Evolutionary conservation across 2,329 filamentous ascomycete genomes (phyloP).

Genomic region (Neodidymelliopsis sp.): DNA sequence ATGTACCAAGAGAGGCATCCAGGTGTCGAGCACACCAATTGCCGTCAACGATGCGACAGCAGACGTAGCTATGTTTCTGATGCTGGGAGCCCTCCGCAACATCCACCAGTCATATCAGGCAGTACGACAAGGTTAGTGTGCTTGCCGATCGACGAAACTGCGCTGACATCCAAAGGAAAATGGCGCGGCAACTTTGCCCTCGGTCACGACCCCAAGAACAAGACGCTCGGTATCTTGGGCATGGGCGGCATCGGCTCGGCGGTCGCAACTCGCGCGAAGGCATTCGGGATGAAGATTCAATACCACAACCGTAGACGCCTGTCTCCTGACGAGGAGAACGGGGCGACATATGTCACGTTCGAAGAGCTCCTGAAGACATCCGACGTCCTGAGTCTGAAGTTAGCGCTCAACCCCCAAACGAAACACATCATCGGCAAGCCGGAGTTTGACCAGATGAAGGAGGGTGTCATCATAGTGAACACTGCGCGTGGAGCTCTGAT

Average conservation of each 20-base stretch:
- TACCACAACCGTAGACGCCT: conserved; percentile 63
- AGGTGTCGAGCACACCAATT: conserved; percentile 56
- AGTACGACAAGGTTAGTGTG: conserved; percentile 51
- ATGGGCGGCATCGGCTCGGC: conserved; percentile 67
- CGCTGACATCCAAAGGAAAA: conserved; percentile 40
- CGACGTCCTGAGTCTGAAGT: conserved; percentile 63
- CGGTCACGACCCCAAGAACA: conserved; percentile 62
- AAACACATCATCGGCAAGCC: conserved; percentile 60
- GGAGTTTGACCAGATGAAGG: conserved; percentile 63
- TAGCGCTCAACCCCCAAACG: conserved; percentile 60
- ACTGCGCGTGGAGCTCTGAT: conserved; percentile 65
- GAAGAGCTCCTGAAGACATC: conserved; percentile 62
- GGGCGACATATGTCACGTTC: conserved; percentile 63
- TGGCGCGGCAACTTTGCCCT: conserved; percentile 57
- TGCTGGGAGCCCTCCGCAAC: conserved; percentile 61
- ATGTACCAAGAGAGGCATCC: conserved; percentile 57
- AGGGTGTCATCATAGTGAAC: conserved; percentile 65
- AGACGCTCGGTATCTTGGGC: conserved; percentile 64
- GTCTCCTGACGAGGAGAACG: conserved; percentile 50
- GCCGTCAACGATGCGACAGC: conserved; percentile 62
- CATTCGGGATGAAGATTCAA: conserved; percentile 65
- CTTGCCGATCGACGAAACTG: background rate
- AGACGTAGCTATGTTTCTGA: conserved; percentile 59
- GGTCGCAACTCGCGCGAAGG: conserved; percentile 57
- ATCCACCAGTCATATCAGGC: conserved; percentile 57